A percentile compares a stretch with the other conserved stretches of the same genome.
These are phyloP conservation scores for Calonectria hongkongensis DNA, from an alignment of 2,329 filamentous ascomycete genomes.

Conservation along the genomic window DNA sequence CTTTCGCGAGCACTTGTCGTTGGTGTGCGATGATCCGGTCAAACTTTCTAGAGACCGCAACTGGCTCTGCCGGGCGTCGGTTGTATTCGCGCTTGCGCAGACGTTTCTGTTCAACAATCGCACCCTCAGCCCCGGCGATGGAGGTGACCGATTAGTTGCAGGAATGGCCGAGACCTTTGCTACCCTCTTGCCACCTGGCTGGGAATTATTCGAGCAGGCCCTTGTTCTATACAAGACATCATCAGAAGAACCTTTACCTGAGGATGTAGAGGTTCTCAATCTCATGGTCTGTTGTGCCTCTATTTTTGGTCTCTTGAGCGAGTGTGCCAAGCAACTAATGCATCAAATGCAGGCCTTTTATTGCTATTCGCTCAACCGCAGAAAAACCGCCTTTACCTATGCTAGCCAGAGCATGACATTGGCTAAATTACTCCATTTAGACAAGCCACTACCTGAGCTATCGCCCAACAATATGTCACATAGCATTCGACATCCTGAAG, in stretches of 20 bases:
- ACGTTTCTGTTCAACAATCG: constrained; percentile 28
- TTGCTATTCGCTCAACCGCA: constrained; percentile 40
- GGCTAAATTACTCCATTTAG: constrained; percentile 26
- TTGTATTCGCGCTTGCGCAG: constrained; percentile 38
- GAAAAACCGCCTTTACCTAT: constrained; percentile 38
- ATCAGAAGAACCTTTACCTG: constrained; percentile 32
- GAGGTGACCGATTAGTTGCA: background rate
- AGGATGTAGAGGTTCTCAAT: constrained; percentile 38
- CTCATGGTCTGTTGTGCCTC: constrained; percentile 25
- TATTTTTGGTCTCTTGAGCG: background rate
- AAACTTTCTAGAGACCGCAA: constrained; percentile 33
- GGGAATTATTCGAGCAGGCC: constrained; percentile 35
- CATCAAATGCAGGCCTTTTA: constrained; percentile 34
- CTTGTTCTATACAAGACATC: constrained; percentile 38
- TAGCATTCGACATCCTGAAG: background rate
- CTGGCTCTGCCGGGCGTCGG: constrained; percentile 37
- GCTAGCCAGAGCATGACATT: constrained; percentile 37
- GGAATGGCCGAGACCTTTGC: background rate
- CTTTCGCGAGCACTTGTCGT: constrained; percentile 29
- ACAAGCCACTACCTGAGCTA: constrained; percentile 22
- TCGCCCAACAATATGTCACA: background rate
- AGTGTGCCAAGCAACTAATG: background rate
- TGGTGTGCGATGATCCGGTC: constrained; percentile 24
- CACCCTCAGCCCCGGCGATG: background rate
- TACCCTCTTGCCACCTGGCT: constrained; percentile 24